These are phyloP conservation scores for Eucalyptus cladocalyx DNA, from an alignment of 345 rosid species.

Conservation along the genomic window DNA sequence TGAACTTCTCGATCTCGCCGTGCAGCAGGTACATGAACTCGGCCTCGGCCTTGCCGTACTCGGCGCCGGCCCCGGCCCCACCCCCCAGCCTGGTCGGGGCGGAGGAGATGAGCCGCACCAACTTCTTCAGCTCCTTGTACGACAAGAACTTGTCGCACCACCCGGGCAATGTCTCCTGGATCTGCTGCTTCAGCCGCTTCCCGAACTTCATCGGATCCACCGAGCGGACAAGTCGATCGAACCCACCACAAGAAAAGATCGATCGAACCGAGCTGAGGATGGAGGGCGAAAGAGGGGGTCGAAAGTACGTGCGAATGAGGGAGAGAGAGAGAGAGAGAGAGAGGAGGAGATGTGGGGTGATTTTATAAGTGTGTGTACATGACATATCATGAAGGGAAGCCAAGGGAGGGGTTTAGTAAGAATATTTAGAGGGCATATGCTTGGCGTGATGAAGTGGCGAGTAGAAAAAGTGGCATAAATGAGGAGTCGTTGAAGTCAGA, in stretches of 20 bases:
- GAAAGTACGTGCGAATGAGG: not conserved
- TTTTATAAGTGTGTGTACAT: not conserved
- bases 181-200: conserved; percentile 72
- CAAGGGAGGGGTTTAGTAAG: not conserved
- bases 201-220: conserved; percentile 63
- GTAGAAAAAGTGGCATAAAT: conserved; percentile 8
- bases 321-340: not conserved
- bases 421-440: conserved; percentile 56
- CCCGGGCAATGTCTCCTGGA: conserved; percentile 60
- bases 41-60: conserved; percentile 18
- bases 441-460: conserved; percentile 47
- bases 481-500: conserved; percentile 16
- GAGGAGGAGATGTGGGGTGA: not conserved
- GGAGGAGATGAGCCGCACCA: conserved; percentile 35
- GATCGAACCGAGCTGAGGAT: not conserved
- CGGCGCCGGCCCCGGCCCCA: not conserved
- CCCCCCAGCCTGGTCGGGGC: not conserved
- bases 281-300: not conserved
- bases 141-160: conserved; percentile 74
- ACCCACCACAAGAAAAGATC: too few relatives aligned
- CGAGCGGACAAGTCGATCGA: not conserved
- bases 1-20: conserved; percentile 80
- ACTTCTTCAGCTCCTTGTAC: conserved; percentile 75
- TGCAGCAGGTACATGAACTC: conserved; percentile 51
- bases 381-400: not conserved